Percentiles rank a stretch among this genome's conserved stretches.
phyloP scores from a whole-genome alignment of 2,329 filamentous ascomycete genomes.

The Polytolypa hystricis region DNA sequence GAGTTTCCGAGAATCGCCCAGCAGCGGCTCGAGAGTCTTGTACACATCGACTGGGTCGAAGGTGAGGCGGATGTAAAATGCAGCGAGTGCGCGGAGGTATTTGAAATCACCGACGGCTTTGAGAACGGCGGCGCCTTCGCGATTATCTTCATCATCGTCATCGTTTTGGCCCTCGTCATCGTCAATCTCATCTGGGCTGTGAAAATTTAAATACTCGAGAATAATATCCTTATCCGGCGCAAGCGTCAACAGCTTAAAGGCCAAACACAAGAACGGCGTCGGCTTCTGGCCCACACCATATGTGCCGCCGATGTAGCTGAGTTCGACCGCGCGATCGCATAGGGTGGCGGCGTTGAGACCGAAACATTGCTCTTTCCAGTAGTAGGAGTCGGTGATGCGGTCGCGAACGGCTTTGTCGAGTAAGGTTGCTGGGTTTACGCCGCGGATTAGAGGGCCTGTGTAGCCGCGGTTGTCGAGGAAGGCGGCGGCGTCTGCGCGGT shows the following conservation, averaged over 20 bases:
- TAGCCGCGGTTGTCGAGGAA: slow-evolving; percentile 88
- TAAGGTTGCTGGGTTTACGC: slow-evolving; percentile 87
- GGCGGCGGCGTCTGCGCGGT: slow-evolving; percentile 64
- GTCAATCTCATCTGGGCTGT: slow-evolving; percentile 54
- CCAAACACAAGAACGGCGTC: slow-evolving; percentile 80
- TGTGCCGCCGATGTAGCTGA: slow-evolving; percentile 77
- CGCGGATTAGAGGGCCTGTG: slow-evolving; percentile 63
- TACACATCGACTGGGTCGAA: slow-evolving; percentile 75
- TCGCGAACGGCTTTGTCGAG: slow-evolving; percentile 94
- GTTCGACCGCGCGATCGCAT: slow-evolving; percentile 77
- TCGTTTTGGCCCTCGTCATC: slow-evolving; percentile 16
- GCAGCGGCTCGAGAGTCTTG: slow-evolving; percentile 63
- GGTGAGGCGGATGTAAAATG: slow-evolving; percentile 87
- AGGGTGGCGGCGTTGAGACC: slow-evolving; percentile 73
- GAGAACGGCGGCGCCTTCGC: slow-evolving; percentile 19
- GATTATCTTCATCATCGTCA: slow-evolving; percentile 10
- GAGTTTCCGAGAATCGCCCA: slow-evolving; percentile 76
- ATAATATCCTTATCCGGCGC: slow-evolving; percentile 70
- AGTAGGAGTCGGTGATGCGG: slow-evolving; percentile 89
- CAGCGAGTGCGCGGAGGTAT: slow-evolving; percentile 78
- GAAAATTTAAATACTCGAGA: slow-evolving; percentile 64
- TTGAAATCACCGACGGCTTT: slow-evolving; percentile 42
- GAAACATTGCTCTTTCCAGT: slow-evolving; percentile 99
- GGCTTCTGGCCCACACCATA: slow-evolving; percentile 76
- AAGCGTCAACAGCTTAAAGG: slow-evolving; percentile 88